Conservation (phyloP, 169 alveolate genomes). For the Plasmodium chabaudi region DNA sequence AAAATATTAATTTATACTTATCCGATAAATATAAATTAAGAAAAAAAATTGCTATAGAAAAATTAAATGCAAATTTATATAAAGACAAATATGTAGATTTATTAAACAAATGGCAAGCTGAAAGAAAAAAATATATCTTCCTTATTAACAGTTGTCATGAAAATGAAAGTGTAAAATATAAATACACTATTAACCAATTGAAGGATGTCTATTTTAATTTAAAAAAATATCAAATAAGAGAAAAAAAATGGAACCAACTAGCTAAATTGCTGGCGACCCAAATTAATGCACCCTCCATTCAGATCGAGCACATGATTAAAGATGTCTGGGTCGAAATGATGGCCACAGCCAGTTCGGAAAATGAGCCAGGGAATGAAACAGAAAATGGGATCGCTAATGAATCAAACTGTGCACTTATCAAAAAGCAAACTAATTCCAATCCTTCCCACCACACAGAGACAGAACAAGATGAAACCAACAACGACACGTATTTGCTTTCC, state of each 20-base stretch:
- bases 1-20: conserved; percentile 17
- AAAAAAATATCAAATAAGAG: conserved; percentile 32
- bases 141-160: conserved; percentile 36
- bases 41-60: conserved; percentile 20
- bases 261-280: conserved; percentile 18
- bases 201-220: conserved; percentile 19
- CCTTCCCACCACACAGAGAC: no score
- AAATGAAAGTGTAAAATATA: conserved; percentile 41
- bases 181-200: conserved; percentile 27
- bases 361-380: not conserved
- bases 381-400: not conserved
- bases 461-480: no score
- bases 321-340: conserved; percentile 52
- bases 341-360: not conserved
- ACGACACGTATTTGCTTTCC: no score
- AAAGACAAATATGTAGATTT: conserved; percentile 22
- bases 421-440: no score
- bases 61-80: conserved; percentile 23
- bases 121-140: conserved; percentile 10
- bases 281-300: conserved; percentile 13
- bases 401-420: no score
- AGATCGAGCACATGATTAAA: conserved; percentile 14
- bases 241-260: conserved; percentile 44
- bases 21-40: conserved; percentile 49
- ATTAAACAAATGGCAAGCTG: conserved; percentile 11